These are phyloP conservation scores for Toxoplasma gondii DNA, from an alignment of 169 alveolate genomes.

Conservation along the genomic window DNA sequence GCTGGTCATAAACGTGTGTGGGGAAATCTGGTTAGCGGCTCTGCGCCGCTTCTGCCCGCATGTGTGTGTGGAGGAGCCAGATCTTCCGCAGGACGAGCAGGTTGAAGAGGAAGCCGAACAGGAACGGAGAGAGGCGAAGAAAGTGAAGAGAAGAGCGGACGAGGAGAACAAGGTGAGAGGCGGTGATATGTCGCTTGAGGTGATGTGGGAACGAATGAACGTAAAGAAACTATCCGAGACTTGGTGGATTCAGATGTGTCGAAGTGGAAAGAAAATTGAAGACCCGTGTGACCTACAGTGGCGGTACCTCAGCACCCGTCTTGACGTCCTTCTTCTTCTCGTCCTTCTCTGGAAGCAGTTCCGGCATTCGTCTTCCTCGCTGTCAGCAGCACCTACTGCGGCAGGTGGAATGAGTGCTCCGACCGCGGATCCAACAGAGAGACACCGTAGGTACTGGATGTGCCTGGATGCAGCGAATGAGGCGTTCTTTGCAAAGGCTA, in stretches of 20 bases:
- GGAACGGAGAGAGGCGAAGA: background rate
- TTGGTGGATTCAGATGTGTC: constrained; percentile 10
- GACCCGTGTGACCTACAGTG: constrained; percentile 49
- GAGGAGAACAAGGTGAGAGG: background rate
- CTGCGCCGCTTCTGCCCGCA: background rate
- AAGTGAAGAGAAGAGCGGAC: background rate
- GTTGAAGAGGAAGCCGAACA: background rate
- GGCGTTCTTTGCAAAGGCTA: background rate
- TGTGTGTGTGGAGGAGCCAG: background rate
- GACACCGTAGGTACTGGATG: background rate
- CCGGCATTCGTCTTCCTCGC: background rate
- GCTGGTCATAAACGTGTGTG: constrained; percentile 46
- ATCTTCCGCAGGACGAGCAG: background rate
- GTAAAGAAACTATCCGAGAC: background rate
- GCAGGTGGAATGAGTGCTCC: background rate
- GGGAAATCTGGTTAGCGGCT: constrained; percentile 51
- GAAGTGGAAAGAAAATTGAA: constrained; percentile 21
- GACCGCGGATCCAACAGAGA: background rate
- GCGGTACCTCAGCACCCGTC: constrained; percentile 52
- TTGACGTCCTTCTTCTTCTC: constrained; percentile 56
- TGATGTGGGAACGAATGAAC: background rate
- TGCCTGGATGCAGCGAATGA: background rate
- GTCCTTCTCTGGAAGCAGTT: constrained; percentile 50
- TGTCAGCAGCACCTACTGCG: background rate
- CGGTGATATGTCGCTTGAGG: background rate